phyloP scores from a whole-genome alignment of 2,329 filamentous ascomycete genomes.

The Penicillium digitatum region DNA sequence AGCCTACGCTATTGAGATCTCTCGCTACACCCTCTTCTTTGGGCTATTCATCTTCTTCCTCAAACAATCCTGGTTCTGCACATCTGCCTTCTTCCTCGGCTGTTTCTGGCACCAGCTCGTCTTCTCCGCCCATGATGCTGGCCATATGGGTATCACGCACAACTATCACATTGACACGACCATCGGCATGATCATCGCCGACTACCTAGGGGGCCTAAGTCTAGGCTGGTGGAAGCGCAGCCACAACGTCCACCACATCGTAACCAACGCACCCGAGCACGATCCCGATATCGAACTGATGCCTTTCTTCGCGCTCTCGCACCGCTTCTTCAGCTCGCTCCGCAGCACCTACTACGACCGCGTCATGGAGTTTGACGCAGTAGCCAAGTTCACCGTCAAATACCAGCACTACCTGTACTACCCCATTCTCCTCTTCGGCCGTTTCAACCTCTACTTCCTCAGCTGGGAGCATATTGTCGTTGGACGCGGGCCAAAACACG shows the following conservation, averaged over 20 bases:
- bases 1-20: constrained; percentile 66
- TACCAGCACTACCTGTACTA: constrained; percentile 80
- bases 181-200: constrained; percentile 83
- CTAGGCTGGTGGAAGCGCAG: constrained; percentile 95
- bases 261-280: constrained; percentile 90
- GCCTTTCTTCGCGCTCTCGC: constrained; percentile 81
- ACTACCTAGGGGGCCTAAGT: constrained; percentile 81
- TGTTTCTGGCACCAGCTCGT: constrained; percentile 87
- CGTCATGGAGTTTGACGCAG: constrained; percentile 69
- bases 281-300: constrained; percentile 91
- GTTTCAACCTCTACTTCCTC: constrained; percentile 83
- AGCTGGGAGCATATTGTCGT: constrained; percentile 71
- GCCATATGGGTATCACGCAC: constrained; percentile 95
- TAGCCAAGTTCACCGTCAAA: constrained; percentile 63
- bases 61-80: constrained; percentile 58
- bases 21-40: constrained; percentile 65
- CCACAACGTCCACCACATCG: constrained; percentile 93
- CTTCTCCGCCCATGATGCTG: constrained; percentile 87
- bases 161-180: constrained; percentile 73
- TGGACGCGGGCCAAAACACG: constrained; percentile 65
- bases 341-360: constrained; percentile 76
- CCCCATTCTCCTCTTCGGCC: constrained; percentile 69
- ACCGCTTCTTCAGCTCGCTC: constrained; percentile 69
- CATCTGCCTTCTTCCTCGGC: constrained; percentile 70
- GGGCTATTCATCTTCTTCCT: constrained; percentile 49